Evolutionary conservation across 768 basidiomycete genomes (phyloP).

Genomic region (Leccinum incarnatum): DNA sequence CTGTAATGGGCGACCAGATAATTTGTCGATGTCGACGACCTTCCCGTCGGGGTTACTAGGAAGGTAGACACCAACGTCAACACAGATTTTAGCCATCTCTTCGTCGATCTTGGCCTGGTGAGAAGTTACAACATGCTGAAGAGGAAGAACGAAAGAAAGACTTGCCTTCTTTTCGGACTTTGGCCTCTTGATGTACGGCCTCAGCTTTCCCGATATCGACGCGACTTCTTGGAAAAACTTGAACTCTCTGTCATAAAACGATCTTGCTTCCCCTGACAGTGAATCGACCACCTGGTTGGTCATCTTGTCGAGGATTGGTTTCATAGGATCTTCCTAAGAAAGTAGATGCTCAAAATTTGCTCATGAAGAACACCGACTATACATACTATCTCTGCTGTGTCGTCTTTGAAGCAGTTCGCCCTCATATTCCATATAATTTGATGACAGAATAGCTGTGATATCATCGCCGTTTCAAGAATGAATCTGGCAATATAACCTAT

Average conservation of each 20-base stretch:
- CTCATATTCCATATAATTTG: conserved; percentile 99
- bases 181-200: conserved; percentile 91
- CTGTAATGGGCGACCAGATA: conserved; percentile 92
- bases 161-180: conserved; percentile 94
- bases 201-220: conserved; percentile 95
- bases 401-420: conserved; percentile 94
- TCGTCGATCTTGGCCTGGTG: conserved; percentile 95
- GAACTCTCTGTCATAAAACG: conserved; percentile 94
- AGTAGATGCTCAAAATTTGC: neutral
- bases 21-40: conserved; percentile 96
- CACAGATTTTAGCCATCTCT: conserved; percentile 94
- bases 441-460: conserved; percentile 97
- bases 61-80: conserved; percentile 94
- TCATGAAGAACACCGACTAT: neutral
- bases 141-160: neutral
- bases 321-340: conserved; percentile 88
- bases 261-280: conserved; percentile 82
- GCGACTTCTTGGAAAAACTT: conserved; percentile 95
- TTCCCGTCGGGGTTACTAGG: conserved; percentile 97
- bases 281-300: conserved; percentile 76
- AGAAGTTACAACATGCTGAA: neutral
- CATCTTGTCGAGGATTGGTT: conserved; percentile 89
- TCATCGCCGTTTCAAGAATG: conserved; percentile 95
- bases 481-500: conserved; percentile 91
- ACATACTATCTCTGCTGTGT: conserved; percentile 77